Conservation (phyloP, 1,284 basidiomycete species). For the Hypsizygus ulmarius region DNA sequence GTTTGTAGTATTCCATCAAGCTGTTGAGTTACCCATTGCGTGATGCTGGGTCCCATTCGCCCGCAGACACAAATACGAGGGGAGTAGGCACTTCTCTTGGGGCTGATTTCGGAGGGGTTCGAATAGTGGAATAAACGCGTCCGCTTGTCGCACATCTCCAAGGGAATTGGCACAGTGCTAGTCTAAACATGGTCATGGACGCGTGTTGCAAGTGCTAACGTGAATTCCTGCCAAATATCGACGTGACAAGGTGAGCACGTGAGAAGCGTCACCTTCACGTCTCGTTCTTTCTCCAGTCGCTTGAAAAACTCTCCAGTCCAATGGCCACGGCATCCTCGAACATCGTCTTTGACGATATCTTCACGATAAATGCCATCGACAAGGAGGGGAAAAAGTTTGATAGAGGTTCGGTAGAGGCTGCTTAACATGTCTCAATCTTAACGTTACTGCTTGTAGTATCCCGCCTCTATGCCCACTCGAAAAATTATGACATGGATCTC, state of each 20-base stretch:
- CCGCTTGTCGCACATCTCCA: conserved; percentile 6
- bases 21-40: conserved; percentile 28
- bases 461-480: conserved; percentile 78
- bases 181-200: conserved; percentile 3
- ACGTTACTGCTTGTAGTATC: conserved; percentile 57
- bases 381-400: conserved; percentile 97
- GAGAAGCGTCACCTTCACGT: conserved; percentile 7
- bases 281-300: neutral
- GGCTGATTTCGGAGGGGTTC: conserved; percentile 38
- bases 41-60: conserved; percentile 37
- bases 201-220: no score
- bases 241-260: conserved; percentile 5
- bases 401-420: conserved; percentile 61
- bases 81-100: conserved; percentile 52
- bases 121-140: conserved; percentile 28
- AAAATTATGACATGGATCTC: conserved; percentile 87
- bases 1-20: conserved; percentile 9
- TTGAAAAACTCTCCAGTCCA: conserved; percentile 4
- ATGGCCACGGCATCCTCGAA: conserved; percentile 70
- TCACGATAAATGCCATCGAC: conserved; percentile 82
- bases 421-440: conserved; percentile 3
- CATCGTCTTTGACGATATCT: conserved; percentile 88
- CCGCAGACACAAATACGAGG: conserved; percentile 46
- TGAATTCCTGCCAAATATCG: no score
- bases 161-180: neutral